phyloP scores from a whole-genome alignment of 108 stramenopile genomes.

The Fragilariopsis cylindrus region DNA sequence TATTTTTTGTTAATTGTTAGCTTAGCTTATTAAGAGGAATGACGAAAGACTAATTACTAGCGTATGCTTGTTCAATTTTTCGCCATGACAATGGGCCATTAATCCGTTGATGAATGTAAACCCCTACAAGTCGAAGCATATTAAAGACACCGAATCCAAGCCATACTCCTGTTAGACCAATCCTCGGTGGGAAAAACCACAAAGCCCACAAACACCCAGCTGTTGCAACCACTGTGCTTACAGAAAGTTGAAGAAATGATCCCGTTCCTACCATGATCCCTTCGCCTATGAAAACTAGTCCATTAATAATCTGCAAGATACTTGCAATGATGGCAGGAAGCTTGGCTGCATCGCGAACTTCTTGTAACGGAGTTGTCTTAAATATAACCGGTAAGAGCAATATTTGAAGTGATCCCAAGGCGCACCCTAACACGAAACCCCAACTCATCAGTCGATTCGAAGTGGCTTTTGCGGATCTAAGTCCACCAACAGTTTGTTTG shows the following conservation, averaged over 20 bases:
- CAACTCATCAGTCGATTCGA: conserved; percentile 82
- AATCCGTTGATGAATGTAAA: conserved; percentile 71
- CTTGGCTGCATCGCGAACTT: conserved; percentile 81
- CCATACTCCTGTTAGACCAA: conserved; percentile 82
- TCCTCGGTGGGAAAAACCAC: conserved; percentile 56
- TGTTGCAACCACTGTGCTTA: conserved; percentile 75
- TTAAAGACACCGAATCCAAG: conserved; percentile 88
- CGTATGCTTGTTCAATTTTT: conserved; percentile 29
- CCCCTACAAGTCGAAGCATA: conserved; percentile 66
- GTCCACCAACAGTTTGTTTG: conserved; percentile 52
- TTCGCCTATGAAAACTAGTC: conserved; percentile 87
- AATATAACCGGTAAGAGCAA: conserved; percentile 68
- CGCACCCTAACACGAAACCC: conserved; percentile 73
- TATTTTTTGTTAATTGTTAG: background rate
- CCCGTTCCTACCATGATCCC: conserved; percentile 70
- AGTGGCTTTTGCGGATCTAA: conserved; percentile 59
- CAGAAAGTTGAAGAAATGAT: conserved; percentile 69
- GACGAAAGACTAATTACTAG: too few relatives aligned
- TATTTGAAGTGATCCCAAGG: conserved; percentile 70
- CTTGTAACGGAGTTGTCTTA: conserved; percentile 79
- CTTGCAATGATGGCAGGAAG: conserved; percentile 79
- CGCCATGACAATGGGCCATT: conserved; percentile 64
- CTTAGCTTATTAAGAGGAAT: too few relatives aligned
- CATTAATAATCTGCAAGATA: conserved; percentile 83
- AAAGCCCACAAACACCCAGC: conserved; percentile 69